Evolutionary conservation across 2,329 filamentous ascomycete species (phyloP), one percentile per base, ranked within the genome.

Genomic region (Whalleya microplaca): DNA sequence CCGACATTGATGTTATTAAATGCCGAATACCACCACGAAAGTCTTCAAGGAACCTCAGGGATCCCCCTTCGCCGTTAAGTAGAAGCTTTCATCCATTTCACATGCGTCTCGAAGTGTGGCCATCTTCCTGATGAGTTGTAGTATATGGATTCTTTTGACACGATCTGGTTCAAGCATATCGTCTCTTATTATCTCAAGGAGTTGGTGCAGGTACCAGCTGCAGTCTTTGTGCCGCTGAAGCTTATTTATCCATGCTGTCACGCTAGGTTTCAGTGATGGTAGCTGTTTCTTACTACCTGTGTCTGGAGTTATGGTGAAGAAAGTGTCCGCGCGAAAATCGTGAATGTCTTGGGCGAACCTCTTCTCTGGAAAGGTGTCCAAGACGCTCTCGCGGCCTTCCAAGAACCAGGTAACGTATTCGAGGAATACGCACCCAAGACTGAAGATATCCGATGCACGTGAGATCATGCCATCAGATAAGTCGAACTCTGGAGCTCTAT

Each of bases 401-500:
- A 75, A 2, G 7, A 71, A 58, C 71, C 72, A 76, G 0, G 72
- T 75, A n/a, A 69, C 56, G 4, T 73, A 69, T 49, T 76, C 74
- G 1, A 76, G 57, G 21, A 67, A 72, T 0, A 75, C 56, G 42
- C 73, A 76, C 0, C 72, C 73, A 3, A 76, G 61, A 23, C 67
- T 71, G 65, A 71, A 75, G 0, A 74, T 70, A 44, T 78, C 75
- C 20, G 73, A 73, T 1, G 56, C 59, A 4, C 73, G 69, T 18
- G 70, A 75, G 1, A 76, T 69, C 4, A 45, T 49, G 1, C 60
- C 62, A 4, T 47, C 45, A 0, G 48, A 18, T 0, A 73, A 18
- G 4, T 70, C 68, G 23, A 69, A 68, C 20, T 78, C 76, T 5
- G 76, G 76, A 0, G 75, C 72, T n/a, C 68, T 68, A 21, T 77